These are phyloP conservation scores for Xenosphaeropsis pyriputrescens DNA, from an alignment of 2,329 filamentous ascomycete species.

Conservation along the genomic window DNA sequence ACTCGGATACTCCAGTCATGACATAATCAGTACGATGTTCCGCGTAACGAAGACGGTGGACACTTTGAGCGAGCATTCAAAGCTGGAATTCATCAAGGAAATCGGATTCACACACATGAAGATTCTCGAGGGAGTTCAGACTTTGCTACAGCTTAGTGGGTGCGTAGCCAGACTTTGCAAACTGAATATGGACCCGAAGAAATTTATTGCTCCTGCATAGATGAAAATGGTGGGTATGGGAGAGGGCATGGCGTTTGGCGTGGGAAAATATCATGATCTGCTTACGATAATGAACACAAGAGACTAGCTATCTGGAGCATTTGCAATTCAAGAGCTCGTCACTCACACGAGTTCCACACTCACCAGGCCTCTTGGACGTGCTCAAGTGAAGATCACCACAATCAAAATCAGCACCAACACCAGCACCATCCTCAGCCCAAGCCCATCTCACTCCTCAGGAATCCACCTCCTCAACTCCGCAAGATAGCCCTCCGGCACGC, in stretches of 20 bases:
- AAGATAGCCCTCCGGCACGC: constrained; percentile 35
- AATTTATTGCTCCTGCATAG: constrained; percentile 36
- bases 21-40: constrained; percentile 99
- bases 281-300: no score
- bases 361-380: no score
- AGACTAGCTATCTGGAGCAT: no score
- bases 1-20: constrained; percentile 93
- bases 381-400: no score
- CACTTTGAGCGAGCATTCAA: constrained; percentile 82
- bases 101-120: constrained; percentile 99
- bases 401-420: no score
- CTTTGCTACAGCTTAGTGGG: constrained; percentile 81
- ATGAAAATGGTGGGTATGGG: no score
- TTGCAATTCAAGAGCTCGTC: no score
- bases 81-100: constrained; percentile 95
- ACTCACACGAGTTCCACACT: no score
- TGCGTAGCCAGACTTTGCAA: constrained; percentile 84
- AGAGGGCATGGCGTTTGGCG: no score
- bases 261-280: no score
- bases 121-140: constrained; percentile 94
- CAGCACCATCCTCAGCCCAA: no score
- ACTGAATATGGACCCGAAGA: constrained; percentile 88
- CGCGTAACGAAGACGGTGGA: constrained; percentile 93
- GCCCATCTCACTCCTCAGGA: no score
- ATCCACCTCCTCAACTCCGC: background rate